Conservation (phyloP, 2,329 filamentous ascomycete genomes). For the Ophiostoma fasciatum region DNA sequence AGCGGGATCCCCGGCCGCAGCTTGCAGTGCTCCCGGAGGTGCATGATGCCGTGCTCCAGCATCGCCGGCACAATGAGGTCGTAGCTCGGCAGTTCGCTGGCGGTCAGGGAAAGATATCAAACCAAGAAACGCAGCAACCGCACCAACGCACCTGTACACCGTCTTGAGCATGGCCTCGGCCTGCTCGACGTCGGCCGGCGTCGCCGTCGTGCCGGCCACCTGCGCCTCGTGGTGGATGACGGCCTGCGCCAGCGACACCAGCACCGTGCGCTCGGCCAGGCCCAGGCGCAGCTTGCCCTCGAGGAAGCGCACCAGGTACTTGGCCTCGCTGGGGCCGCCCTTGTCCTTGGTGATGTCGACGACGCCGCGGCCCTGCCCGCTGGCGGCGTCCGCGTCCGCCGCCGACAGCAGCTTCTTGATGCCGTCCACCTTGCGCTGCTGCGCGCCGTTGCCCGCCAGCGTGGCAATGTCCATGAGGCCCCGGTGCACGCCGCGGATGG, state of each 20-base stretch:
- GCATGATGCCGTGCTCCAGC: constrained; percentile 71
- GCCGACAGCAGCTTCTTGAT: constrained; percentile 96
- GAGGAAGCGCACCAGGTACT: constrained; percentile 81
- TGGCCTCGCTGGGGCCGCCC: constrained; percentile 86
- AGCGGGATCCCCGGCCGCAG: constrained; percentile 85
- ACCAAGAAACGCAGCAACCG: too few species aligned
- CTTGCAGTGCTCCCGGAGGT: constrained; percentile 73
- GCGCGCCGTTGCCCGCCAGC: constrained; percentile 70
- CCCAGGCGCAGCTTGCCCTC: constrained; percentile 90
- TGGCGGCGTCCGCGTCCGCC: constrained; percentile 58
- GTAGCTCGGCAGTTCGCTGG: constrained; percentile 83
- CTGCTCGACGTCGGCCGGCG: constrained; percentile 61
- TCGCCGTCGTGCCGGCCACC: constrained; percentile 54
- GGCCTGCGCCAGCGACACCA: constrained; percentile 81
- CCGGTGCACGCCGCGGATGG: constrained; percentile 73
- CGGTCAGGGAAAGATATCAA: neutral
- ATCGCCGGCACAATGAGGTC: constrained; percentile 88
- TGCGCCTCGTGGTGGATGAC: constrained; percentile 70
- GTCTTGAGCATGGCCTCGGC: constrained; percentile 79
- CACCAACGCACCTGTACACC: constrained; percentile 58
- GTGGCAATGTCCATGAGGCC: constrained; percentile 81
- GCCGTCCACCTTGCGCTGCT: constrained; percentile 77
- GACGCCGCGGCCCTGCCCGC: constrained; percentile 67
- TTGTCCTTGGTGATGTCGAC: constrained; percentile 87
- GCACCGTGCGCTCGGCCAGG: constrained; percentile 79